Base-by-base conservation (phyloP, 2,329 filamentous ascomycete species). In the Knufia fluminis region DNA sequence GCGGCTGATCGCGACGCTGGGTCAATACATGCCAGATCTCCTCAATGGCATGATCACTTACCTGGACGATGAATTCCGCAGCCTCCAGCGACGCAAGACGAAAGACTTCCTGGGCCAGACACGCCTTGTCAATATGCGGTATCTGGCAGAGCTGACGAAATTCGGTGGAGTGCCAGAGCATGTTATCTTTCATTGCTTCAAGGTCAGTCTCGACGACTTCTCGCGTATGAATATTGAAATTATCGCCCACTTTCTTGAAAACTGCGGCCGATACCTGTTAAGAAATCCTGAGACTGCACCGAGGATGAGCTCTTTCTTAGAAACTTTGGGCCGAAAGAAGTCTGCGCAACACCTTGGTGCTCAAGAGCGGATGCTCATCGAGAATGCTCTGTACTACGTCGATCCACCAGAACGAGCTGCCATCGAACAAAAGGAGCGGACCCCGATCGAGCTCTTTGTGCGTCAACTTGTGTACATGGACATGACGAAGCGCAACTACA, bases 141-240 rank as follows among this genome's bases (percentile, higher is more conserved):
- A 98, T 64, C 80, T 98, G 45, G 90, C 92, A 6, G 92, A 98
- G 68, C 71, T 98, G 62, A 98, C 92, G 52, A 98, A 98, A 64
- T 98, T 98, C 62, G 91, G 92, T 26, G 88, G 96, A 26, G 92
- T 98, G 7, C 92, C 94, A 0, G 92, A 98, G 66, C 92, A 98
- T 67, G 91, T 98, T 56, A 94, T 98, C 48, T 98, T 98, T 63
- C 92, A 98, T 63, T 98, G 92, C 64, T 80, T 98, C 60, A 98
- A 96, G 67, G 91, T 98, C 65, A 94, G 91, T 58, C 71, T 98
- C 23, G 92, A 98, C 61, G 92, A 98, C 62, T 98, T 98, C 63
- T 96, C 92, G 2, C 80, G 91, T 53, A 96, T 96, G 86, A 98
- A 98, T 62, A 96, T 98, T 55, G 94, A 98, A 66, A 96, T 98